Evolutionary conservation across 2,329 filamentous ascomycete genomes (phyloP).

Genomic region (Colletotrichum acutatum): DNA sequence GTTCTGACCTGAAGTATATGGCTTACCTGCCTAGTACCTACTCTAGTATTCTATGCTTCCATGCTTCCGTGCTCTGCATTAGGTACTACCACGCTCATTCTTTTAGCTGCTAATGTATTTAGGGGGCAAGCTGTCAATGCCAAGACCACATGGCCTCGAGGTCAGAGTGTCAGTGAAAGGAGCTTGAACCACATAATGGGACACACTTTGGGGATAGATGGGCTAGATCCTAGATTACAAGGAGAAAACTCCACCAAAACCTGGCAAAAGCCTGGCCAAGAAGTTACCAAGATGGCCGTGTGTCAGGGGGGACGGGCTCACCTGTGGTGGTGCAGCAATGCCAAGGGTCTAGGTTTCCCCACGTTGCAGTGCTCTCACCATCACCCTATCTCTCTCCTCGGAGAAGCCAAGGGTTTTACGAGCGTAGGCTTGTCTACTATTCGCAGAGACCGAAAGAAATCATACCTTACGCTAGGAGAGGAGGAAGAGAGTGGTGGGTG

Average conservation of each 20-base stretch:
- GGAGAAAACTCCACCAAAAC: constrained; percentile 6
- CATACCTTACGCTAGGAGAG: no score
- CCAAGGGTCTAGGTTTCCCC: constrained; percentile 17
- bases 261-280: background rate
- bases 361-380: background rate
- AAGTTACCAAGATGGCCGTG: background rate
- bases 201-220: background rate
- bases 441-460: background rate
- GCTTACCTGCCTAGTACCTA: background rate
- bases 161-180: background rate
- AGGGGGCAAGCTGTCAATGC: background rate
- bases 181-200: background rate
- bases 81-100: background rate
- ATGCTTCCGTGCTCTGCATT: background rate
- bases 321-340: constrained; percentile 20
- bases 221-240: constrained; percentile 6
- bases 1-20: constrained; percentile 21
- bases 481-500: background rate
- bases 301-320: constrained; percentile 26
- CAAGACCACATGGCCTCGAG: background rate
- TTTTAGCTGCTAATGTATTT: background rate
- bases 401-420: background rate
- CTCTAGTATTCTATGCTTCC: background rate
- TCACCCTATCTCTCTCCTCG: background rate
- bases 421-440: background rate